Evolutionary conservation across 371 early-diverging fungal species (phyloP).

Genomic region (Vairimorpha apis): DNA sequence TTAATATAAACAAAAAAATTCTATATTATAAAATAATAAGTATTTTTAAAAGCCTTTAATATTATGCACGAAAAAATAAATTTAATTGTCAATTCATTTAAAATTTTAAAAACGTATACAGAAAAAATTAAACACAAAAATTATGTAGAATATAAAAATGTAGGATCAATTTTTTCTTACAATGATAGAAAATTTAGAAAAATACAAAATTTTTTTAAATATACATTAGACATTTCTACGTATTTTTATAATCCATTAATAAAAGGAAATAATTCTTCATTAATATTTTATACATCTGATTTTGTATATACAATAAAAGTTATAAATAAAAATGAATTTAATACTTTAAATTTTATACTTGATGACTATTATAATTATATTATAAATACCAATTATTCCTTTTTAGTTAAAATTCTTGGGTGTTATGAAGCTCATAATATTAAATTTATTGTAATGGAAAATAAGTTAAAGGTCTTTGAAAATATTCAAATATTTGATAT

Average conservation of each 20-base stretch:
- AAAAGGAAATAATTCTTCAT: slow-evolving; percentile 35
- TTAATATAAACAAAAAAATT: too few species aligned
- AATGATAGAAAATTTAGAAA: slow-evolving; percentile 4
- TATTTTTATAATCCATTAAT: slow-evolving; percentile 23
- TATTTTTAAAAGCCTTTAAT: too few species aligned
- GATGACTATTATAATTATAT: slow-evolving; percentile 22
- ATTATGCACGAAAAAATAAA: too few species aligned
- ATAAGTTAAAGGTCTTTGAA: slow-evolving; percentile 16
- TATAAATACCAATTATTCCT: slow-evolving; percentile 19
- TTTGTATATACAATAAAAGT: slow-evolving; percentile 46
- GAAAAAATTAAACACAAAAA: too few species aligned
- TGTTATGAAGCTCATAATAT: background rate
- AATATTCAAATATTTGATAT: slow-evolving; percentile 44
- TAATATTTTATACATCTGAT: slow-evolving; percentile 46
- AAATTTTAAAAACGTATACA: too few species aligned
- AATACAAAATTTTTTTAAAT: background rate
- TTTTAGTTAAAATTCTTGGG: slow-evolving; percentile 38
- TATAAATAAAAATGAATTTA: slow-evolving; percentile 42
- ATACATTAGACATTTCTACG: background rate
- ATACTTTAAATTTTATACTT: slow-evolving; percentile 18
- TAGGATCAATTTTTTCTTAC: background rate
- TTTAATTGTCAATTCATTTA: too few species aligned
- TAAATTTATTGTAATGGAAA: slow-evolving; percentile 54
- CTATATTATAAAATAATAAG: too few species aligned
- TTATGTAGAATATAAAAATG: too few species aligned